A percentile compares a stretch with the other conserved stretches of the same genome.
phyloP scores from a whole-genome alignment of 345 rosid species.

The Dipteronia dyeriana region DNA sequence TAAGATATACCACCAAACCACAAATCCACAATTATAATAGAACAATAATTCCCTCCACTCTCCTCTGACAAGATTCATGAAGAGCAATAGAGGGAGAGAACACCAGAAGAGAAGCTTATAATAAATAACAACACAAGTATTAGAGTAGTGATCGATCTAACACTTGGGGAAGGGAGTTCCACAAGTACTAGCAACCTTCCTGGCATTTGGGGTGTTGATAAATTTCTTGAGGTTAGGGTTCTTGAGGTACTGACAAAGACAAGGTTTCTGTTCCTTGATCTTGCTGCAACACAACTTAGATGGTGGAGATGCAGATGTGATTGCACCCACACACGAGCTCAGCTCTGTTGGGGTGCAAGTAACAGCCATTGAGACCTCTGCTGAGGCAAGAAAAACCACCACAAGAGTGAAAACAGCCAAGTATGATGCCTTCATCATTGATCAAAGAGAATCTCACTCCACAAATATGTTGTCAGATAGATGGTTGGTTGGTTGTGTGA shows the following conservation, averaged over 20 bases:
- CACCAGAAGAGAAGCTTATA: slow-evolving; percentile 8
- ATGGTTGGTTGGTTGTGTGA: slow-evolving; percentile 21
- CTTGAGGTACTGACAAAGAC: slow-evolving; percentile 81
- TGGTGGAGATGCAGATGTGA: slow-evolving; percentile 70
- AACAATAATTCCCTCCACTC: slow-evolving; percentile 8
- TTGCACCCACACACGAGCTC: slow-evolving; percentile 81
- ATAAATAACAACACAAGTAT: background rate
- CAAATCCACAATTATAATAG: background rate
- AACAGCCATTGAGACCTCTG: slow-evolving; percentile 55
- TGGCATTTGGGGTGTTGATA: slow-evolving; percentile 82
- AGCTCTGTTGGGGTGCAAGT: slow-evolving; percentile 78
- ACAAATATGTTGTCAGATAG: background rate
- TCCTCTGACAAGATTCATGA: background rate
- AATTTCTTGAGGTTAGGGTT: slow-evolving; percentile 72
- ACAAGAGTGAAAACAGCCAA: slow-evolving; percentile 40
- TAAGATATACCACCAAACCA: background rate
- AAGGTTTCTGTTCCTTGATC: slow-evolving; percentile 85
- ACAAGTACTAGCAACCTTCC: slow-evolving; percentile 81
- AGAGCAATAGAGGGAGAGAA: slow-evolving; percentile 9
- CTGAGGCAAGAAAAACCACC: slow-evolving; percentile 46
- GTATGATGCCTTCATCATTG: slow-evolving; percentile 48
- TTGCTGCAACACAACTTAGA: slow-evolving; percentile 67
- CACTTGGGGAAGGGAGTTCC: slow-evolving; percentile 89
- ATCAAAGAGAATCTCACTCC: background rate
- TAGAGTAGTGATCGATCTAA: slow-evolving; percentile 27